Conservation (phyloP, 257 asterid genomes). For the Forsythia viridissima region DNA sequence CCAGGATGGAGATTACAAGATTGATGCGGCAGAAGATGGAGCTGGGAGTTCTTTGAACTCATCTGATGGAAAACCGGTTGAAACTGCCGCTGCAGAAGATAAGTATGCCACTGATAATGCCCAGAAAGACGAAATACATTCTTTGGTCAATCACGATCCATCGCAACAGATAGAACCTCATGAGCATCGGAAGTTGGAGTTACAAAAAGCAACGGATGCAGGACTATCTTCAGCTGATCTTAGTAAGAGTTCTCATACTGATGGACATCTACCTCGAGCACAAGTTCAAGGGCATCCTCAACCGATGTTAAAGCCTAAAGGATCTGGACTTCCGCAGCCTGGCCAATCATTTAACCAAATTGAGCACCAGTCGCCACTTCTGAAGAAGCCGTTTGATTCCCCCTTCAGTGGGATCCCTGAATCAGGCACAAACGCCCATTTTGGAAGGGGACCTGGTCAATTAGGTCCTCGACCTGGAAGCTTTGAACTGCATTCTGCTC, state of each 20-base stretch:
- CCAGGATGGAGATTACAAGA: conserved; percentile 25
- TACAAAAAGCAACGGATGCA: conserved; percentile 22
- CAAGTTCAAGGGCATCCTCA: conserved; percentile 42
- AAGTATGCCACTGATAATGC: conserved; percentile 22
- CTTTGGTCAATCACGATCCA: conserved; percentile 27
- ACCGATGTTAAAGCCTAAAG: conserved; percentile 36
- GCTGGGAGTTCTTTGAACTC: conserved; percentile 30
- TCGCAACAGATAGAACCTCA: conserved; percentile 27
- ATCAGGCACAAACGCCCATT: conserved; percentile 27
- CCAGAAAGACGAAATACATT: conserved; percentile 19
- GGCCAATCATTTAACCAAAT: conserved; percentile 36
- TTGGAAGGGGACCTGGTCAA: conserved; percentile 51
- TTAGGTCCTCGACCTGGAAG: conserved; percentile 44
- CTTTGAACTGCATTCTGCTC: conserved; percentile 36
- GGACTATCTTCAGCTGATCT: conserved; percentile 31
- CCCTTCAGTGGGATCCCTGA: conserved; percentile 23
- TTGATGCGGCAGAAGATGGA: conserved; percentile 40
- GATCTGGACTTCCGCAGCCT: conserved; percentile 39
- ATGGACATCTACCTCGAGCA: conserved; percentile 38
- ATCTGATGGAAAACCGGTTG: conserved; percentile 44
- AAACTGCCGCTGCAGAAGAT: conserved; percentile 33
- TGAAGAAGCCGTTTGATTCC: conserved; percentile 28
- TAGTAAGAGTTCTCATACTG: conserved; percentile 30
- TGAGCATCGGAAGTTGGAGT: conserved; percentile 31
- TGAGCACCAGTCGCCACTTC: conserved; percentile 33